Percentiles rank a stretch among this genome's conserved stretches.
phyloP scores from a whole-genome alignment of 2,329 filamentous ascomycete species.

The Endothia cerciana region DNA sequence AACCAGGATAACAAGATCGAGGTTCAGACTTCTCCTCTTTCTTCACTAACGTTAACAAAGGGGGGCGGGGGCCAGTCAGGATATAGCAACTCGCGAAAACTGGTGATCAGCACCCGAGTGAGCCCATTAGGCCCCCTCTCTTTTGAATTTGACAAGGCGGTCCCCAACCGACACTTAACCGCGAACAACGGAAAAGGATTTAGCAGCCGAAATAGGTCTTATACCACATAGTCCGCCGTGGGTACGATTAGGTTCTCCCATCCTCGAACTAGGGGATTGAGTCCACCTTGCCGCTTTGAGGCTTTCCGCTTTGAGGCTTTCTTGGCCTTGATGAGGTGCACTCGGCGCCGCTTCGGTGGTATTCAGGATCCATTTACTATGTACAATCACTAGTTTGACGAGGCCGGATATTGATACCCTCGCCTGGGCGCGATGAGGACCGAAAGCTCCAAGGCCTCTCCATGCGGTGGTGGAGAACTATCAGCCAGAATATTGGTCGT shows the following conservation, averaged over 20 bases:
- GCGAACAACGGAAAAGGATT: background rate
- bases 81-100: too few species aligned
- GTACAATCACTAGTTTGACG: background rate
- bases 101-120: too few species aligned
- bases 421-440: background rate
- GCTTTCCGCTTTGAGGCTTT: background rate
- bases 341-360: slow-evolving; percentile 3
- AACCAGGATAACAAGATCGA: too few species aligned
- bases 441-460: background rate
- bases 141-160: background rate
- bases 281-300: background rate
- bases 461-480: background rate
- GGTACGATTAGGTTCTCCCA: background rate
- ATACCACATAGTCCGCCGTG: background rate
- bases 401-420: background rate
- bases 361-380: background rate
- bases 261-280: background rate
- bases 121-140: too few species aligned
- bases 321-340: background rate
- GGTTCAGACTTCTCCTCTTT: too few species aligned
- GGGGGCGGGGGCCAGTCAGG: too few species aligned
- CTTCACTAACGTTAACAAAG: too few species aligned
- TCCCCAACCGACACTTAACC: background rate
- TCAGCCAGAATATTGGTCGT: background rate
- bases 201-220: background rate